Conservation (phyloP, 352 stramenopile species). For the Globisporangium irregulare region DNA sequence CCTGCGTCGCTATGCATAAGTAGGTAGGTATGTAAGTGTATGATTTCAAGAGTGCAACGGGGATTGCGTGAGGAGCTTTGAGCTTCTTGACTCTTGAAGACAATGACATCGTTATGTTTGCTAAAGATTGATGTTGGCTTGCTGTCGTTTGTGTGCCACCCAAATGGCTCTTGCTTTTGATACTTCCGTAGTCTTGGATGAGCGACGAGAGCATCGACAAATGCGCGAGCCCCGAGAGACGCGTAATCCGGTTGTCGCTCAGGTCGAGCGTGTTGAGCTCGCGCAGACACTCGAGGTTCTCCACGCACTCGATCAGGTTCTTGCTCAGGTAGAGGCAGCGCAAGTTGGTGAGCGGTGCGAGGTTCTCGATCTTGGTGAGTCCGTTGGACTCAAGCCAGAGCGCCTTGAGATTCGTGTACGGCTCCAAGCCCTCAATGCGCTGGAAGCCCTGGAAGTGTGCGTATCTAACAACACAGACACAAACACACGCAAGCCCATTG, state of each 20-base stretch:
- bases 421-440: slow-evolving; percentile 92
- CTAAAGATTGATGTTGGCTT: background rate
- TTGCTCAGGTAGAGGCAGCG: slow-evolving; percentile 93
- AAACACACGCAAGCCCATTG: background rate
- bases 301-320: slow-evolving; percentile 89
- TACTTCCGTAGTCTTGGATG: slow-evolving; percentile 19
- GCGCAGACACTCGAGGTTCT: slow-evolving; percentile 24
- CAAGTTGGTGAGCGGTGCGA: slow-evolving; percentile 70
- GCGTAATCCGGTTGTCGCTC: slow-evolving; percentile 88
- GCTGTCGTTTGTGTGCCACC: background rate
- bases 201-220: slow-evolving; percentile 81
- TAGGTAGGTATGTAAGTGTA: background rate
- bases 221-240: slow-evolving; percentile 68
- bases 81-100: background rate
- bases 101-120: background rate
- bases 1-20: slow-evolving; percentile 74
- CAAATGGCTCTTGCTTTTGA: background rate
- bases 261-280: slow-evolving; percentile 11
- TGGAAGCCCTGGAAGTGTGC: slow-evolving; percentile 94
- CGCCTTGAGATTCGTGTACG: slow-evolving; percentile 92
- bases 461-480: slow-evolving; percentile 24
- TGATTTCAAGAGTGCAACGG: background rate
- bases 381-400: slow-evolving; percentile 97
- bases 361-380: slow-evolving; percentile 82
- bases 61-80: background rate